Evolutionary conservation across 208 protist species (phyloP), one percentile per base, ranked within the genome.

Genomic region (Eutreptiella sp.): DNA sequence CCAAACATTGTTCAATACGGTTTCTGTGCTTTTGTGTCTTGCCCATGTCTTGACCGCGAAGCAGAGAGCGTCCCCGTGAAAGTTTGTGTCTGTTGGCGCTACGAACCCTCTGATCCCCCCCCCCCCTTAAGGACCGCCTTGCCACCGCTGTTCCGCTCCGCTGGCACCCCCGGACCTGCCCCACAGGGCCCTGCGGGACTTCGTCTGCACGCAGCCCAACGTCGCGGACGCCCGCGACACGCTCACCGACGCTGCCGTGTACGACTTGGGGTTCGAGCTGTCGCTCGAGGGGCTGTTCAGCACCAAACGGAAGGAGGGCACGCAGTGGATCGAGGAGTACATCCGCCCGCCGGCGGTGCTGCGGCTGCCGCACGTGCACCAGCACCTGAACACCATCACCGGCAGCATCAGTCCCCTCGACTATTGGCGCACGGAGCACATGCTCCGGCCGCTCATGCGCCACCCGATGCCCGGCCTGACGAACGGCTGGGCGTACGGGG

Each of bases 271-370:
- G 5, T 70, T 67, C 38, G 80, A 79, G 11, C 65, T 42, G 46
- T 72, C 60, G 42, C 81, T 81, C 19, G 79, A 76, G 35, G 73
- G 61, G 34, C 50, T 91, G 32, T 85, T 89, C 50, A 88, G 85
- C 54, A 63, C 81, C 4, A 71, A 84, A 57, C 63, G 82, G 4
- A 87, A 79, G 58, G 85, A 91, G 63, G 79, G 76, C 32, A 83
- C 81, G 63, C 79, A 67, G 9, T 64, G 87, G 41, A 70, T 89
- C 39, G 48, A 71, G 32, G 85, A 88, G 46, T 78, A 76, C 66
- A 72, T 91, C 31, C 85, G 83, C 0, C 79, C 81, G 5, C 75
- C 76, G 9, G 69, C 68, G 14, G 88, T 91, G 66, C 83, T 87
- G 58, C 83, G 85, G 19, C 78, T 91, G 46, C 75, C 71, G 5